Conservation (phyloP, 176 grass and related monocot genomes). For the Aegilops umbellulata region DNA sequence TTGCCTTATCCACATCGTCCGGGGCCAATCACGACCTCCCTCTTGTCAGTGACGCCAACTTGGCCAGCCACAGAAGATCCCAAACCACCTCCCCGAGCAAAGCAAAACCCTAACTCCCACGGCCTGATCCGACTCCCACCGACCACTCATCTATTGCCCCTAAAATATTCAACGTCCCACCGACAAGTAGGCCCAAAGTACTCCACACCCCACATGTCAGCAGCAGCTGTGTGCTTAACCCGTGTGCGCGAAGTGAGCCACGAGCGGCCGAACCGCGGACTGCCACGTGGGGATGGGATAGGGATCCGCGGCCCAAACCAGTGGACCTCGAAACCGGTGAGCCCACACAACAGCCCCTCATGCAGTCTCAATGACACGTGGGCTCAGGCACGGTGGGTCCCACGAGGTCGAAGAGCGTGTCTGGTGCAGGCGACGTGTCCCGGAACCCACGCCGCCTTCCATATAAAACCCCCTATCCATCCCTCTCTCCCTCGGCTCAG, state of each 20-base stretch:
- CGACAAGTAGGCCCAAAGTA: accelerated
- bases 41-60: neutral
- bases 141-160: neutral
- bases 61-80: conserved; percentile 16
- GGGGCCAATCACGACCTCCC: neutral
- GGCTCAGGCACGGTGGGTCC: neutral
- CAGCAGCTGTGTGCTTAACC: accelerated
- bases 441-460: conserved; percentile 20
- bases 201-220: neutral
- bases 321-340: neutral
- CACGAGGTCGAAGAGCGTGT: neutral
- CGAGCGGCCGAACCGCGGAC: neutral
- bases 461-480: conserved; percentile 46
- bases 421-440: conserved; percentile 18
- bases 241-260: neutral
- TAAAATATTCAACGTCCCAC: accelerated
- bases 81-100: neutral
- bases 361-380: neutral
- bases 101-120: conserved; percentile 56
- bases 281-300: conserved; percentile 47
- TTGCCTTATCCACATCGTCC: conserved; percentile 31
- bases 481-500: neutral
- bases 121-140: neutral
- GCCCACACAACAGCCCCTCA: neutral
- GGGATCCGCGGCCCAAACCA: conserved; percentile 43